Conservation (phyloP, 805 yeast species). For the Sporopachydermia lactativora region DNA sequence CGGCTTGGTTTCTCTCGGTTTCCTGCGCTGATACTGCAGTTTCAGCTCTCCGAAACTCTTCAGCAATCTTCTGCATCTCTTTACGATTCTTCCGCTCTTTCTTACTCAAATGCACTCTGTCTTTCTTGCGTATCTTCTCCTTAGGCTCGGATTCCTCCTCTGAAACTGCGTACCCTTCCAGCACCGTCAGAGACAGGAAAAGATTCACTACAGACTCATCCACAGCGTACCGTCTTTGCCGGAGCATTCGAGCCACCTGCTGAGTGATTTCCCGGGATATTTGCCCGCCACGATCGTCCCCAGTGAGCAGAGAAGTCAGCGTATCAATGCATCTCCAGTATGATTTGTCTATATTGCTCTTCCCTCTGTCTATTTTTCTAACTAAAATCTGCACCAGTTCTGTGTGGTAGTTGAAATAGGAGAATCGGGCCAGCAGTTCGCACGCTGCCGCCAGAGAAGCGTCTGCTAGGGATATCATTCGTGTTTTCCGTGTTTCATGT, state of each 20-base stretch:
- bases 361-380: slow-evolving; percentile 49
- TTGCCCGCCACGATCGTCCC: slow-evolving; percentile 66
- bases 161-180: slow-evolving; percentile 60
- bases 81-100: slow-evolving; percentile 79
- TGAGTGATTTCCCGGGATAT: slow-evolving; percentile 63
- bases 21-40: slow-evolving; percentile 78
- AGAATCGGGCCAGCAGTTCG: slow-evolving; percentile 51
- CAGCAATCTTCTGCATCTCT: slow-evolving; percentile 76
- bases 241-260: slow-evolving; percentile 52
- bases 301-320: slow-evolving; percentile 54
- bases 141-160: slow-evolving; percentile 43
- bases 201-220: slow-evolving; percentile 73
- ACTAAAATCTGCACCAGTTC: slow-evolving; percentile 57
- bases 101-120: slow-evolving; percentile 83
- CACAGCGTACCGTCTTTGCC: slow-evolving; percentile 60
- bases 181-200: slow-evolving; percentile 49
- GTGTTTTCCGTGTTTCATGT: slow-evolving; percentile 11
- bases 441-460: slow-evolving; percentile 64
- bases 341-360: slow-evolving; percentile 27
- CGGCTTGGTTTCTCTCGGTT: slow-evolving; percentile 74
- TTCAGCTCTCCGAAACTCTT: slow-evolving; percentile 80
- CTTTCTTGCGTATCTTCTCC: slow-evolving; percentile 63
- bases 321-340: slow-evolving; percentile 49
- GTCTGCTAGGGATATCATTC: slow-evolving; percentile 14
- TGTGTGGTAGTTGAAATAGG: slow-evolving; percentile 71